These are phyloP conservation scores for Aspergillus viridinutans DNA, from an alignment of 2,329 filamentous ascomycete genomes.

Conservation along the genomic window DNA sequence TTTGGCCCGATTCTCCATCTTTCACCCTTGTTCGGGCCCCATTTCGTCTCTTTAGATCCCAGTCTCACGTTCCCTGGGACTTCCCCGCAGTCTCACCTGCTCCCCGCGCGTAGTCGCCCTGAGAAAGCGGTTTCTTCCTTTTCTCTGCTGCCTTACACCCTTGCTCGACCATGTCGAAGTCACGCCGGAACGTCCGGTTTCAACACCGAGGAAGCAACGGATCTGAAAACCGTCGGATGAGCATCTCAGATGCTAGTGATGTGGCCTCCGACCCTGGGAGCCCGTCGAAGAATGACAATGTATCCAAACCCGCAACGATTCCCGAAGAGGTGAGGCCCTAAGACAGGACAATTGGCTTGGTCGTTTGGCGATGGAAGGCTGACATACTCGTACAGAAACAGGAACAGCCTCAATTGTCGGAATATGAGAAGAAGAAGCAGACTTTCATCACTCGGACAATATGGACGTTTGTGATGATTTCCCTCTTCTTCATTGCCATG, in stretches of 20 bases:
- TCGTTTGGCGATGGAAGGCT: constrained; percentile 1
- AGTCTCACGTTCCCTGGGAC: background rate
- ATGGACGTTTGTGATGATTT: constrained; percentile 98
- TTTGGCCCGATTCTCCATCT: background rate
- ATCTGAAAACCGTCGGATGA: constrained; percentile 47
- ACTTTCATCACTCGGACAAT: constrained; percentile 95
- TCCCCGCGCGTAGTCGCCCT: constrained; percentile 5
- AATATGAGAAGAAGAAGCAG: constrained; percentile 98
- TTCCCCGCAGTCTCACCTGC: constrained; percentile 1
- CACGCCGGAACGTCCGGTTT: constrained; percentile 59
- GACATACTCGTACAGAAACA: constrained; percentile 25
- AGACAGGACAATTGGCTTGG: background rate
- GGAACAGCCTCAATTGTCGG: constrained; percentile 49
- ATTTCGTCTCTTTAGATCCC: background rate
- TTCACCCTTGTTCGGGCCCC: background rate
- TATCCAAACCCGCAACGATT: constrained; percentile 30
- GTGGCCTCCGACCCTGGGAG: constrained; percentile 48
- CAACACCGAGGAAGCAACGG: constrained; percentile 45
- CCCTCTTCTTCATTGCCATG: constrained; percentile 81
- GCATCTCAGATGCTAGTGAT: constrained; percentile 55
- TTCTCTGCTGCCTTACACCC: constrained; percentile 3
- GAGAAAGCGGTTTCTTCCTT: background rate
- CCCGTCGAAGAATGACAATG: constrained; percentile 44
- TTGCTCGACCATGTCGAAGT: constrained; percentile 45
- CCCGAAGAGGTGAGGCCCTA: constrained; percentile 30